Conservation (phyloP, 805 yeast genomes). For the Wickerhamiella vanderwaltii region DNA sequence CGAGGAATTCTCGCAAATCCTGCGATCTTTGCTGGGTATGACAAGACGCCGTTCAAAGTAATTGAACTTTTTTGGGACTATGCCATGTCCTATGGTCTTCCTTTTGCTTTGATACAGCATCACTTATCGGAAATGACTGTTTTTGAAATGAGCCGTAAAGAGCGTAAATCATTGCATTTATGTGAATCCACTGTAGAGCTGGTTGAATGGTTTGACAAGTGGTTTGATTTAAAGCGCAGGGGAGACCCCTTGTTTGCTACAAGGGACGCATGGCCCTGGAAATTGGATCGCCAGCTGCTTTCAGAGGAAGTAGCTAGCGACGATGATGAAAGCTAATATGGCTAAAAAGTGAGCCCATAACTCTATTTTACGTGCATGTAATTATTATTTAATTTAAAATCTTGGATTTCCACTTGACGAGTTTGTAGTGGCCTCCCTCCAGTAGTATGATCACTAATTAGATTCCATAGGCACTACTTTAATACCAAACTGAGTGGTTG, state of each 20-base stretch:
- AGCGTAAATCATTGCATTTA: slow-evolving; percentile 54
- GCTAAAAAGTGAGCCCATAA: too few species aligned
- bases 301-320: background rate
- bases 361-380: too few species aligned
- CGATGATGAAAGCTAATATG: too few species aligned
- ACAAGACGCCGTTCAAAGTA: slow-evolving; percentile 79
- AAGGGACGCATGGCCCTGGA: slow-evolving; percentile 35
- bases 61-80: slow-evolving; percentile 74
- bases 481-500: too few species aligned
- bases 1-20: slow-evolving; percentile 82
- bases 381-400: too few species aligned
- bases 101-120: slow-evolving; percentile 73
- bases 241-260: slow-evolving; percentile 62
- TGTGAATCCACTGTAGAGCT: slow-evolving; percentile 46
- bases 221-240: slow-evolving; percentile 52
- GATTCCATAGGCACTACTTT: too few species aligned
- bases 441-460: too few species aligned
- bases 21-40: slow-evolving; percentile 66
- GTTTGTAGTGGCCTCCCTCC: too few species aligned
- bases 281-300: background rate
- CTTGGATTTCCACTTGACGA: too few species aligned
- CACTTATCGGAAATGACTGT: slow-evolving; percentile 82
- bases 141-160: slow-evolving; percentile 34
- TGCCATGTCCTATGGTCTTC: slow-evolving; percentile 69
- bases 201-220: slow-evolving; percentile 69